Evolutionary conservation across 768 basidiomycete species (phyloP).

Genomic region (Russula ochroleuca): DNA sequence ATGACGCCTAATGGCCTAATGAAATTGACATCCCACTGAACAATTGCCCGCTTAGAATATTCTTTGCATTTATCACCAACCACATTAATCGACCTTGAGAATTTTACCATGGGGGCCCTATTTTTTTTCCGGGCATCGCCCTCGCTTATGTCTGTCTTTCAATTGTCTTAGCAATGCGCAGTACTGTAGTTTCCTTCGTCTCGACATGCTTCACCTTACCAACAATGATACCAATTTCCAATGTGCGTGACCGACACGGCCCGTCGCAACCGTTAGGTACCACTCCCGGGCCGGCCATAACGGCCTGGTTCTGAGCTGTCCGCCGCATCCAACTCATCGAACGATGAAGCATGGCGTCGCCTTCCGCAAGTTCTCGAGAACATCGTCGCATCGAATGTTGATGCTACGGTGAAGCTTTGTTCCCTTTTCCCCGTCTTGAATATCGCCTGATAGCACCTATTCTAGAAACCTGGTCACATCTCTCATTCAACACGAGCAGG

Average conservation of each 20-base stretch:
- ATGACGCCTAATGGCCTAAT: constrained; percentile 13
- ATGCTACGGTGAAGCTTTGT: constrained; percentile 70
- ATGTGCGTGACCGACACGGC: not conserved
- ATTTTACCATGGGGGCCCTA: constrained; percentile 14
- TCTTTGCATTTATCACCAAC: constrained; percentile 3
- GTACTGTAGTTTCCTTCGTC: not conserved
- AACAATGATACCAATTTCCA: constrained; percentile 10
- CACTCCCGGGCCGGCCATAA: not conserved
- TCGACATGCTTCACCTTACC: not conserved
- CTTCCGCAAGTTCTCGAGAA: constrained; percentile 87
- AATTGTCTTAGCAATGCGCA: not conserved
- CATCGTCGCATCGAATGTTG: constrained; percentile 85
- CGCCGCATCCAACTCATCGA: not conserved
- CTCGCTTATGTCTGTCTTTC: constrained; percentile 1
- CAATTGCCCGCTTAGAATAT: not conserved
- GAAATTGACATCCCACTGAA: not conserved
- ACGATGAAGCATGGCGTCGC: constrained; percentile 92
- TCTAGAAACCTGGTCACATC: constrained; percentile 89
- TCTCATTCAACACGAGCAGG: constrained; percentile 89
- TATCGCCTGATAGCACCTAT: not conserved
- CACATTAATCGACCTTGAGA: not conserved
- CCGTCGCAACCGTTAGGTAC: not conserved
- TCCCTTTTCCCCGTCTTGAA: constrained; percentile 1
- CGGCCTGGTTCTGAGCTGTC: not conserved
- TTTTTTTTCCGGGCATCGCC: constrained; percentile 15